A percentile compares a stretch with the other conserved stretches of the same genome.
These are phyloP conservation scores for Mrakiaceae sp. DNA, from an alignment of 1,284 basidiomycete species.

Conservation along the genomic window DNA sequence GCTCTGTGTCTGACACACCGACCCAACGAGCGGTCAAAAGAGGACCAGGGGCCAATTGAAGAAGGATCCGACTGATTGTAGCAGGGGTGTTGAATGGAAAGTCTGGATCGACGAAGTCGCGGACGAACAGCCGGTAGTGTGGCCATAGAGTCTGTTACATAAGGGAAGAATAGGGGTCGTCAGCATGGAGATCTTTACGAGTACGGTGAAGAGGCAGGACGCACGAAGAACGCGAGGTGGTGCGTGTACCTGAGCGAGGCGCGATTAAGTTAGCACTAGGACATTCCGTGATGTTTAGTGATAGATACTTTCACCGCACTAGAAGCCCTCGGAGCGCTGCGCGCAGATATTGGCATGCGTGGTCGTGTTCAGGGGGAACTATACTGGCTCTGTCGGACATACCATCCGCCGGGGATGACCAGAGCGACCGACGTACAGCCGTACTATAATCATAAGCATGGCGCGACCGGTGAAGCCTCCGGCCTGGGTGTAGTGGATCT, in stretches of 20 bases:
- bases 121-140: slow-evolving; percentile 88
- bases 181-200: not conserved
- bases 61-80: too few species aligned
- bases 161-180: not conserved
- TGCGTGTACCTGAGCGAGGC: slow-evolving; percentile 50
- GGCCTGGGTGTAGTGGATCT: slow-evolving; percentile 74
- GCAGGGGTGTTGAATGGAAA: slow-evolving; percentile 33
- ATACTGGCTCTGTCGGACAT: not conserved
- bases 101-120: slow-evolving; percentile 59
- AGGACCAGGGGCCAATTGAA: too few species aligned
- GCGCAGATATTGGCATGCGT: slow-evolving; percentile 69
- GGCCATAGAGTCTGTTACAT: slow-evolving; percentile 35
- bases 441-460: slow-evolving; percentile 75
- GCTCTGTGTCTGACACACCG: slow-evolving; percentile 67
- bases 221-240: slow-evolving; percentile 57
- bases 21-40: slow-evolving; percentile 38
- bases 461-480: slow-evolving; percentile 81
- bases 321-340: slow-evolving; percentile 83
- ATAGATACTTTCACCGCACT: slow-evolving; percentile 37
- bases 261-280: not conserved
- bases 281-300: not conserved
- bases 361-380: slow-evolving; percentile 48
- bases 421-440: slow-evolving; percentile 40
- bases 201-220: not conserved
- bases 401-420: too few species aligned